Evolutionary conservation across 1,284 basidiomycete species (phyloP).

Genomic region (Sanghuangporus sanghuang): DNA sequence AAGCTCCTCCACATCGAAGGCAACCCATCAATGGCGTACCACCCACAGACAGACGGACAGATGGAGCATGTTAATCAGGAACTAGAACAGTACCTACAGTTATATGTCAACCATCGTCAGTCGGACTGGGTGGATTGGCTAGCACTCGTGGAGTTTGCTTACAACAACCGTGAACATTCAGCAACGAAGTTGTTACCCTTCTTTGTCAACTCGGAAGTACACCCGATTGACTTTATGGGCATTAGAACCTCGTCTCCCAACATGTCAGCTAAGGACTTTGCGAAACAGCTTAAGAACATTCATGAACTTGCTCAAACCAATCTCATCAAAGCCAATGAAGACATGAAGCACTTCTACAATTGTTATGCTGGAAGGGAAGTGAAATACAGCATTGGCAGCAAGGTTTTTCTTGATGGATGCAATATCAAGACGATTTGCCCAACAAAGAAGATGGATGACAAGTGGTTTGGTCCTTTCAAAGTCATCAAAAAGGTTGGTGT

Average conservation of each 20-base stretch:
- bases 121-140: neutral
- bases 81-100: neutral
- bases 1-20: neutral
- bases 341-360: neutral
- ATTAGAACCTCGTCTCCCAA: neutral
- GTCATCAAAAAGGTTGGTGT: no score
- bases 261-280: neutral
- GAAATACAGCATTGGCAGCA: no score
- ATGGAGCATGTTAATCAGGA: conserved; percentile 4
- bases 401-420: no score
- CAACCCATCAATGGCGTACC: conserved; percentile 23
- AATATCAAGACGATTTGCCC: no score
- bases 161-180: neutral
- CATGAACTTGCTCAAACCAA: neutral
- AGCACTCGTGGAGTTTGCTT: neutral
- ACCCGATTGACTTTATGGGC: neutral
- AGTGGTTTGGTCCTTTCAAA: no score
- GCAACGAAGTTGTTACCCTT: neutral
- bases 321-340: neutral
- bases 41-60: conserved; percentile 26
- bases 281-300: neutral
- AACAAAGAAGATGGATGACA: no score
- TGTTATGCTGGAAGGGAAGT: no score
- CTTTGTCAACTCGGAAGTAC: neutral
- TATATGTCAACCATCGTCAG: neutral